Conservation (phyloP, 2,329 filamentous ascomycete species). For the Drechmeria coniospora region DNA sequence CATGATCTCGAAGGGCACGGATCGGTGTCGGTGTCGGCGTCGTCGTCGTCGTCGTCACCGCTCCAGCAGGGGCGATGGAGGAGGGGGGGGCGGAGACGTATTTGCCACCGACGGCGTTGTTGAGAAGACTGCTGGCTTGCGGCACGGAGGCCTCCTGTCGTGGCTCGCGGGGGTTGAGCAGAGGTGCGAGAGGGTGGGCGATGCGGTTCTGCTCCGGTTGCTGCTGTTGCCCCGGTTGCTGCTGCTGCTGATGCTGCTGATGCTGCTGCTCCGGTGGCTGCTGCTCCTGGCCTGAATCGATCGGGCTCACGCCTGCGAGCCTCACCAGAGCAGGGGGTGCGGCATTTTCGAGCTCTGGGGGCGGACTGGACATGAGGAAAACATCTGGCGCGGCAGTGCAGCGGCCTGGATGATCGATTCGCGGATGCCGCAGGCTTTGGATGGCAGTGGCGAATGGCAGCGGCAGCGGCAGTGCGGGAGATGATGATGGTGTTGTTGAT, state of each 20-base stretch:
- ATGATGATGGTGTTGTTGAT: slow-evolving; percentile 6
- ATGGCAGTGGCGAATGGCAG: slow-evolving; percentile 2
- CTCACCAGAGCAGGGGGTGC: slow-evolving; percentile 31
- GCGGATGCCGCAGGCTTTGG: slow-evolving; percentile 7
- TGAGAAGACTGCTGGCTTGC: too few relatives aligned
- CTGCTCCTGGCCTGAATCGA: slow-evolving; percentile 3
- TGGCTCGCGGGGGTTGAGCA: slow-evolving; percentile 2
- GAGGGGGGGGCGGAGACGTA: too few relatives aligned
- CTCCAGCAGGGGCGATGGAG: too few relatives aligned
- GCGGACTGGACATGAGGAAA: slow-evolving; percentile 41
- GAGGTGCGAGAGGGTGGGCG: too few relatives aligned
- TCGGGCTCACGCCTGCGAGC: slow-evolving; percentile 6
- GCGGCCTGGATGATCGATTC: slow-evolving; percentile 10
- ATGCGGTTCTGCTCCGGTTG: too few relatives aligned
- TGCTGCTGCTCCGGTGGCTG: too few relatives aligned
- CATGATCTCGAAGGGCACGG: slow-evolving; percentile 1
- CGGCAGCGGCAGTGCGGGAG: not conserved
- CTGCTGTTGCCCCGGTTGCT: too few relatives aligned
- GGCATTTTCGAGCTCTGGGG: slow-evolving; percentile 37
- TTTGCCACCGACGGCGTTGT: too few relatives aligned
- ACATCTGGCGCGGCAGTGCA: slow-evolving; percentile 31
- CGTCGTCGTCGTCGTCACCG: slow-evolving; percentile 2
- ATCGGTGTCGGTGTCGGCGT: not conserved
- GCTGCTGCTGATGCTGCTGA: too few relatives aligned
- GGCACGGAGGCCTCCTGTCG: slow-evolving; percentile 7